Base-by-base conservation (phyloP, 1,284 basidiomycete genomes). In the Filobasidium uniguttulatum region DNA sequence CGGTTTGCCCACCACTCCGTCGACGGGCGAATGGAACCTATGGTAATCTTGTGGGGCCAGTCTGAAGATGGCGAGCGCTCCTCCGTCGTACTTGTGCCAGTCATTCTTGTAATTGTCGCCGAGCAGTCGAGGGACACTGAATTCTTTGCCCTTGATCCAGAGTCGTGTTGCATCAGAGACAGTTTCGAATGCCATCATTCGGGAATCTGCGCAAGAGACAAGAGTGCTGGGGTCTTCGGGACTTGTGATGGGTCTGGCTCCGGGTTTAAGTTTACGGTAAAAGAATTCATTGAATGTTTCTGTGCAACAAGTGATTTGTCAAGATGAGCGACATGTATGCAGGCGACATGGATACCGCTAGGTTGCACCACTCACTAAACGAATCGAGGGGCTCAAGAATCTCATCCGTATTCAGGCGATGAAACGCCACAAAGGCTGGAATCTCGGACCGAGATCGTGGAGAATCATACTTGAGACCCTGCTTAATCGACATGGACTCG, bases 81-180 rank as follows among this genome's bases (percentile, higher is more conserved):
- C 91, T 12, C 84, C 83, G 4, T 74, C 70, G 62, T 84, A 96
- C 30, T 75, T 74, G 1, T 81, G 77, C 1, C 76, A 76, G 49
- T 83, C 76, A 20, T 75, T 72, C 52, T 78, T 77, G 65, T 88
- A 88, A 7, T 71, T 71, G 6, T 85, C 82, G 0, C 91, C 91
- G 0, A 98, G 75, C 34, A 98, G 72, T 1, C 81, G 75, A 1
- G 71, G 74, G 1, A 97, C 75, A 0, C 80, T 82, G 63, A 97
- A 97, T 58, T 94, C 88, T 22, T 88, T 80, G 0, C 93, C 94
- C 64, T 98, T 98, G 71, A 98, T 94, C 93, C 94, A 98, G 4
- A 98, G 71, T 20, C 75, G 72, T 1, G 87, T 96, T 1, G 94
- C 91, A 49, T 87, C 83, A 41, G 67, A 72, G 7, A 96, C 80